Conservation (phyloP, 2,329 filamentous ascomycete genomes). For the Apiospora malaysiana region DNA sequence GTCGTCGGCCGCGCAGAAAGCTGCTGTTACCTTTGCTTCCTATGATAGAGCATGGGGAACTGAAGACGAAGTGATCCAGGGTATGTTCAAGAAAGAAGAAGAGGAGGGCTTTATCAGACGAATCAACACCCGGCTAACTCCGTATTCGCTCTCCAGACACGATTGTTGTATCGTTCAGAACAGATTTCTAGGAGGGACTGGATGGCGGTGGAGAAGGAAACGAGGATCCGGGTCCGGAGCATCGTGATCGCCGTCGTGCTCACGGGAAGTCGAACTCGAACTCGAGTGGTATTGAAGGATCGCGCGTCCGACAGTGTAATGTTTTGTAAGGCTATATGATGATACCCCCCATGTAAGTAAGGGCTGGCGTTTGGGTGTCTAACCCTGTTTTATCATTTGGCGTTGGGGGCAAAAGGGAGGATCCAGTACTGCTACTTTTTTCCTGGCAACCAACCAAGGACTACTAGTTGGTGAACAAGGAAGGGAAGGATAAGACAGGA, state of each 20-base stretch:
- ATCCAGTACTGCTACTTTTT: neutral
- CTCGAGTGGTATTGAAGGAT: no score
- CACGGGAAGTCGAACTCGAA: neutral
- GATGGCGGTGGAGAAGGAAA: neutral
- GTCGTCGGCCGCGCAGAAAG: neutral
- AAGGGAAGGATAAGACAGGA: no score
- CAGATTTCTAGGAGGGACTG: neutral
- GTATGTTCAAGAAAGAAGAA: neutral
- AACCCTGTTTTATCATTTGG: neutral
- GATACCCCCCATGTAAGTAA: constrained; percentile 4
- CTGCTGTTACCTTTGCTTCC: neutral
- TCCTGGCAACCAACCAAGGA: no score
- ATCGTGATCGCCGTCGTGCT: neutral
- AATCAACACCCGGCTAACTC: neutral
- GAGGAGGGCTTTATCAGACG: no score
- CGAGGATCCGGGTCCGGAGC: neutral
- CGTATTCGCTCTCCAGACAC: neutral
- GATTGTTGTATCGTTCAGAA: neutral
- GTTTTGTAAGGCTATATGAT: constrained; percentile 6
- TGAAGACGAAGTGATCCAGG: neutral
- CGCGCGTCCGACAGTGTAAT: neutral
- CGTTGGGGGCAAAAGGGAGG: neutral
- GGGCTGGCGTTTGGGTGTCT: constrained; percentile 3
- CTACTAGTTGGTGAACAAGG: no score
- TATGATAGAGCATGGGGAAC: neutral